Conservation (phyloP, 2,329 filamentous ascomycete species). For the Aspergillus cejpii region DNA sequence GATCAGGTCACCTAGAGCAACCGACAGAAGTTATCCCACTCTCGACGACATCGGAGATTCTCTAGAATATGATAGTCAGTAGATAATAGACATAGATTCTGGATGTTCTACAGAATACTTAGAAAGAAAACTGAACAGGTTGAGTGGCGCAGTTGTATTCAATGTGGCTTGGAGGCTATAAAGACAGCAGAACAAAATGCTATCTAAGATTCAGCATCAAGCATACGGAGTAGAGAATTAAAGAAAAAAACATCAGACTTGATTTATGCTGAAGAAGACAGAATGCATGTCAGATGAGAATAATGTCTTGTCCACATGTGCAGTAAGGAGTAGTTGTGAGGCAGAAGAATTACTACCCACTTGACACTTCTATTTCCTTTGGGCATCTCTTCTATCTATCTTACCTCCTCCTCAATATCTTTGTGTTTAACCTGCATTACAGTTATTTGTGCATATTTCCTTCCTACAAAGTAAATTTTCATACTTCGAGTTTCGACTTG, state of each 20-base stretch:
- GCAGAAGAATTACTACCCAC: neutral
- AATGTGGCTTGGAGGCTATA: neutral
- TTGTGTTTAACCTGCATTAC: no score
- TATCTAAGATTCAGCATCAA: no score
- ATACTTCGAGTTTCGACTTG: neutral
- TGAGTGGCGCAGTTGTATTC: neutral
- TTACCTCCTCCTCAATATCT: no score
- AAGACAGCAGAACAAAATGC: neutral
- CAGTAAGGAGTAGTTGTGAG: neutral
- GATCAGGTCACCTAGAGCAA: no score
- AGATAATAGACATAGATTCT: no score
- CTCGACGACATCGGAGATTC: no score
- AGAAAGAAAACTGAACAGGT: neutral
- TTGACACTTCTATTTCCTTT: neutral
- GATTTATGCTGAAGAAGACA: no score
- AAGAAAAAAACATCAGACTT: neutral
- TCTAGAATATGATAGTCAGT: no score
- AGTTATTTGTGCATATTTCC: neutral
- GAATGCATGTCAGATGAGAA: neutral
- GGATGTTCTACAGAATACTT: neutral
- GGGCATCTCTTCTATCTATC: neutral
- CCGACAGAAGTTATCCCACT: no score
- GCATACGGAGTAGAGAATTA: neutral
- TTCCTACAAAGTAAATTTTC: no score
- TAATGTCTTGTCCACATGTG: neutral